Evolutionary conservation across 768 basidiomycete species (phyloP).

Genomic region (Lyophyllum semitale): DNA sequence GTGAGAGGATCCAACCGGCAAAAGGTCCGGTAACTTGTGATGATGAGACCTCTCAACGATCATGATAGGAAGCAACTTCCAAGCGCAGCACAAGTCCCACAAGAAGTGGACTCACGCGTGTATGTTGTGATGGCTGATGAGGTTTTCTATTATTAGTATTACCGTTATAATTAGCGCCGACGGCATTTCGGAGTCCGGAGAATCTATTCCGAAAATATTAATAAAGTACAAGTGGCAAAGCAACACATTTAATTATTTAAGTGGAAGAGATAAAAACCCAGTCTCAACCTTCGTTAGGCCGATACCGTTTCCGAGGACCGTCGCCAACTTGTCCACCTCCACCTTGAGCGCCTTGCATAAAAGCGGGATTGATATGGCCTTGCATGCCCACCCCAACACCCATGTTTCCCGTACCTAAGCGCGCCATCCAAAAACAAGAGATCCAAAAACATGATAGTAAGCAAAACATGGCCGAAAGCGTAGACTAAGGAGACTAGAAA

Average conservation of each 20-base stretch:
- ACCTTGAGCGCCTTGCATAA: conserved; percentile 51
- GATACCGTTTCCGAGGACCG: conserved; percentile 22
- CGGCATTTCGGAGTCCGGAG: no score
- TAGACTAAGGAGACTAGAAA: conserved; percentile 37
- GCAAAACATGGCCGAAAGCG: conserved; percentile 35
- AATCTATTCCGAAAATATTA: background rate
- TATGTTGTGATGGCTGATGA: no score
- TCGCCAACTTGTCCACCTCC: conserved; percentile 32
- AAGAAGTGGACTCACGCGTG: no score
- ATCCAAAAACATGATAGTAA: conserved; percentile 33
- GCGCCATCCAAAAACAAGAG: conserved; percentile 13
- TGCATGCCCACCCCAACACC: conserved; percentile 43
- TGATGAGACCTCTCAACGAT: background rate
- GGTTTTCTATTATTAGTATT: no score
- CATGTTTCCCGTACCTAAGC: conserved; percentile 57
- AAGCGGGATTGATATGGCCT: conserved; percentile 78
- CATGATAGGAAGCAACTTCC: no score
- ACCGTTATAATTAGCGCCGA: no score
- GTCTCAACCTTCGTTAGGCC: conserved; percentile 42
- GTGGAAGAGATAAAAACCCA: background rate
- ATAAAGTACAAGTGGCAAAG: background rate
- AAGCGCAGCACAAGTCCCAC: no score
- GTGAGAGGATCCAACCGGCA: background rate
- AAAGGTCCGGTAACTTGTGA: background rate
- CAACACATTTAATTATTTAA: background rate